Conservation (phyloP, 1,139 yeast genomes). For the Geotrichum histeridarum region DNA sequence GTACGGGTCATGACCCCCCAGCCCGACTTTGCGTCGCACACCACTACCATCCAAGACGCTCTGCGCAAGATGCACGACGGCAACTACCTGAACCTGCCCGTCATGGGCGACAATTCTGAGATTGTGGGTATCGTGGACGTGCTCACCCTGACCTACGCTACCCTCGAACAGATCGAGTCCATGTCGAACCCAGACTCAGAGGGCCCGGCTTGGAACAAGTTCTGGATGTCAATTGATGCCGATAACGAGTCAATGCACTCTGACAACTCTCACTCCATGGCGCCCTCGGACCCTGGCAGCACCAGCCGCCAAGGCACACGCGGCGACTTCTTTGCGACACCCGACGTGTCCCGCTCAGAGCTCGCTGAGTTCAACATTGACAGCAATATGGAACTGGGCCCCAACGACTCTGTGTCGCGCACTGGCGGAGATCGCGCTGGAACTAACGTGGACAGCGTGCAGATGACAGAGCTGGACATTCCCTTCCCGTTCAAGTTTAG, state of each 20-base stretch:
- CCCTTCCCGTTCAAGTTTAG: conserved; percentile 69
- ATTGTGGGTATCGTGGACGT: conserved; percentile 85
- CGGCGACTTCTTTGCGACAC: conserved; percentile 33
- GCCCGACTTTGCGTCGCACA: conserved; percentile 68
- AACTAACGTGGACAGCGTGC: conserved; percentile 27
- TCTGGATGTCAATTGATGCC: conserved; percentile 72
- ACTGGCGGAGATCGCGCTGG: conserved; percentile 33
- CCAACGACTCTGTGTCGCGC: conserved; percentile 64
- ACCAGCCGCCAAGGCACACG: background rate
- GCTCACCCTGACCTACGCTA: conserved; percentile 73
- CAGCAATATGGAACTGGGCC: conserved; percentile 45
- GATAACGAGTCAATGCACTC: conserved; percentile 53
- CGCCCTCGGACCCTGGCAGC: background rate
- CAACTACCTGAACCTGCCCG: conserved; percentile 78
- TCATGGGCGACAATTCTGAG: conserved; percentile 56
- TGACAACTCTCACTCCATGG: conserved; percentile 29
- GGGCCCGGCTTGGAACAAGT: conserved; percentile 87
- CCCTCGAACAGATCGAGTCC: conserved; percentile 60
- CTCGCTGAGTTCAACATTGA: conserved; percentile 44
- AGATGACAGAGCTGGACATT: conserved; percentile 37
- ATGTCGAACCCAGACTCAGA: conserved; percentile 39
- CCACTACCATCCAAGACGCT: conserved; percentile 71
- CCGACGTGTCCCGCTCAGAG: conserved; percentile 50
- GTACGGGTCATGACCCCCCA: conserved; percentile 90
- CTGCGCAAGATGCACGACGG: conserved; percentile 89